Evolutionary conservation across 2,329 filamentous ascomycete species (phyloP), one percentile per base, ranked within the genome.

Genomic region (Karstenula rhodostoma): DNA sequence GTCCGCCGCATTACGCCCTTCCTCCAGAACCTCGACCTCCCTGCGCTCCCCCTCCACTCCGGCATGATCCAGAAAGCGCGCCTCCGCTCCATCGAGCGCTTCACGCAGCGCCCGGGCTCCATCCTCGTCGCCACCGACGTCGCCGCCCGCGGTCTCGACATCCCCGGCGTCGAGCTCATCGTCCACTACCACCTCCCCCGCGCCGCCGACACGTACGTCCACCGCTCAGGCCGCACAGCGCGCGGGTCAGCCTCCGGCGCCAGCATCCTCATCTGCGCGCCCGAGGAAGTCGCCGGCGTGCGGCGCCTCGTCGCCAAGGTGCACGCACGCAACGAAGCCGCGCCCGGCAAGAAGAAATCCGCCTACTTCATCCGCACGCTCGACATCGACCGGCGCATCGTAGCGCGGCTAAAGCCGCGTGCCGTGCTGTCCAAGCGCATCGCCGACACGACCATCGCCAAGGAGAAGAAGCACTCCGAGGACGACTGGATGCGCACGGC

Each of bases 1-100:
- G 94, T 97, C 54, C 90, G 93, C 47, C 92, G 95, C 40, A 83
- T 99, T 13, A 89, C 90, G 0, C 92, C 94, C 0, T 87, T 97
- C 73, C 85, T 99, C 1, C 88, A 94, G 68, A 92, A 92, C 66
- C 87, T 99, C 53, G 87, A 90, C 63, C 84, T 97, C 9, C 88
- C 90, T 2, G 90, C 89, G 0, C 82, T 92, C 12, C 88, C 91
- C 0, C 83, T 99, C 0, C 95, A 99, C 78, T 97, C 93, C 0
- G 91, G 93, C 65, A 98, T 99, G 95, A 85, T 89, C 0, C 95
- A 99, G 79, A 98, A 98, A 78, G 94, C 95, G 3, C 93, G 95
- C 47, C 84, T 97, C n/a, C 89, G 94, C 42, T 94, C 93, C 1
- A 86, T 99, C 2, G 95, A 99, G 75, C 90, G 91, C 43, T 98